Conservation (phyloP, 2,329 filamentous ascomycete genomes). For the Trichoderma afroharzianum region DNA sequence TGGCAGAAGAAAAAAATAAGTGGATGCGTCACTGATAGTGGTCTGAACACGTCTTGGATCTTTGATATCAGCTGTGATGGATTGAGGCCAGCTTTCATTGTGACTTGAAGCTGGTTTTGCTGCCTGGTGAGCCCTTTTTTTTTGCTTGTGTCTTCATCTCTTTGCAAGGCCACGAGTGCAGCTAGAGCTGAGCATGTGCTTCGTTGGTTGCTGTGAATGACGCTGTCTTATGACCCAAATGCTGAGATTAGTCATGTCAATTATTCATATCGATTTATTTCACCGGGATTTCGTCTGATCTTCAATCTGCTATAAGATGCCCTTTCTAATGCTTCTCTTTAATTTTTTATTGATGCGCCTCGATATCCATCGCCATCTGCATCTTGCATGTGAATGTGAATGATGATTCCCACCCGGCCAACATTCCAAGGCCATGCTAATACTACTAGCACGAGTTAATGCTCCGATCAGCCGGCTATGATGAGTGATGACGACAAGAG, state of each 20-base stretch:
- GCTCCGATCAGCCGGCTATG: slow-evolving; percentile 1
- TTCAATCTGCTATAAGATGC: neutral
- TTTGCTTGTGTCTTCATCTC: neutral
- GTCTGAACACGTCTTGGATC: neutral
- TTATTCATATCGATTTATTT: neutral
- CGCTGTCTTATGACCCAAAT: slow-evolving; percentile 9
- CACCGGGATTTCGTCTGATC: neutral
- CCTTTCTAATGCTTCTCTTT: neutral
- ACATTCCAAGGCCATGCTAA: neutral
- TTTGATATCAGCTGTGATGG: neutral
- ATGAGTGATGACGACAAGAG: slow-evolving; percentile 15
- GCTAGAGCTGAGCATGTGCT: neutral
- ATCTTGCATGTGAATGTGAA: neutral
- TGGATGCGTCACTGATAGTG: slow-evolving; percentile 8
- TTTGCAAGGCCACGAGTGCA: neutral
- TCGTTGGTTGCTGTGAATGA: neutral
- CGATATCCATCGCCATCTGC: neutral
- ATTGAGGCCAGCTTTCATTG: slow-evolving; percentile 17
- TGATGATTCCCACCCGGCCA: neutral
- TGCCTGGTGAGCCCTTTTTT: neutral
- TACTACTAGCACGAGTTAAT: neutral
- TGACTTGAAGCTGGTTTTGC: neutral
- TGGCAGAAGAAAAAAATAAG: neutral
- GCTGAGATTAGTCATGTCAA: neutral
- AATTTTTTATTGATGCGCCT: neutral